Conservation (phyloP, 306 rosid genomes). For the Nissolia schottii region DNA sequence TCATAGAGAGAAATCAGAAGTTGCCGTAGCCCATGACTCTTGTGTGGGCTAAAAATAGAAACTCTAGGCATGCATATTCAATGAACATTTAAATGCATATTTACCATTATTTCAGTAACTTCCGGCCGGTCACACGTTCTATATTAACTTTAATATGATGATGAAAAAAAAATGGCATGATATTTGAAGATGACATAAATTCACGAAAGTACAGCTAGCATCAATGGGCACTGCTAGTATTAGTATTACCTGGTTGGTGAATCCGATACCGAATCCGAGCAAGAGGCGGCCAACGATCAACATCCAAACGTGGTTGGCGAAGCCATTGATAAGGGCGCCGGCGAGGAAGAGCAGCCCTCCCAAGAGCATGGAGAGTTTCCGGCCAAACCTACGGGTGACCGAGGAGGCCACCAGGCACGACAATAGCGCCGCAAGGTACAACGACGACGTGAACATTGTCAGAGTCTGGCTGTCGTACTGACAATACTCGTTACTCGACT, state of each 20-base stretch:
- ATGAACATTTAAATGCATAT: background rate
- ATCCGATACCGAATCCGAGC: constrained; percentile 90
- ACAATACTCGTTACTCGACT: constrained; percentile 57
- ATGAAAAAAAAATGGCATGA: too few species aligned
- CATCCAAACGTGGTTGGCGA: constrained; percentile 60
- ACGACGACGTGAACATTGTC: constrained; percentile 86
- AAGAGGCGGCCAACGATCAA: constrained; percentile 78
- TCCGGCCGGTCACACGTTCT: background rate
- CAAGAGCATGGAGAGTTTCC: constrained; percentile 70
- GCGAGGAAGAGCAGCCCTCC: constrained; percentile 66
- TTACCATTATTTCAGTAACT: background rate
- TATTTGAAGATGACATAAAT: too few species aligned
- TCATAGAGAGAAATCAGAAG: too few species aligned
- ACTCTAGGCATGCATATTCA: background rate
- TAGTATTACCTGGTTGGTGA: constrained; percentile 69
- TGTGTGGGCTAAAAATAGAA: background rate
- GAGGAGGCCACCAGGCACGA: constrained; percentile 76
- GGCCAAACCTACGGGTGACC: constrained; percentile 66
- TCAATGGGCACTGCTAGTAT: too few species aligned
- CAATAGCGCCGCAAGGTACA: constrained; percentile 76
- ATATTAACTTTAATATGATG: too few species aligned
- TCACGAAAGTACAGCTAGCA: too few species aligned
- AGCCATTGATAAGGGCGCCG: constrained; percentile 76
- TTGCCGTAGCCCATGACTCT: background rate
- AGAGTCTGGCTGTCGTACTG: constrained; percentile 64